Evolutionary conservation across 306 rosid species (phyloP), one percentile per base, ranked within the genome.

Genomic region (Castanea crenata): DNA sequence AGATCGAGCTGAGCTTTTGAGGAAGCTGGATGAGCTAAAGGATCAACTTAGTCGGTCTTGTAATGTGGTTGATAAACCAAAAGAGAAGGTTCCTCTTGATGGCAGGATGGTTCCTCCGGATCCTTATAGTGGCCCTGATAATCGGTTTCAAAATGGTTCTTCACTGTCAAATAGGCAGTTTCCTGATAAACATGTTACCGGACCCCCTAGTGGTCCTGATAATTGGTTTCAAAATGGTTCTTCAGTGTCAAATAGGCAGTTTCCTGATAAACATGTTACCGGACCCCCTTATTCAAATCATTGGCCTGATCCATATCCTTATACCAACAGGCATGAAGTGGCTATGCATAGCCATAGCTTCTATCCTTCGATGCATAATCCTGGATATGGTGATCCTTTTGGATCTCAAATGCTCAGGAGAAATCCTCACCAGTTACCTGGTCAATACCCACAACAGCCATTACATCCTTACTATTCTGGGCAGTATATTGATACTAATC

Each of bases 21-120:
- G 92, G 86, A 96, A 96, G 88, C 85, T 96, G 81, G 94, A 91
- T 69, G 99, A 96, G 83, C 83, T 96, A 62, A 83, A 93, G 81
- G 92, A 78, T 72, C 97, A 96, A 82, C 90, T 96, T 52, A 91
- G 79, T 74, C 88, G 87, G 83, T 93, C 99, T 69, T 85, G 94
- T 78, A 86, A 89, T 83, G 31, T 91, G 61, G 85, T 46, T 77
- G 82, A 79, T 58, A 91, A 84, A 44, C 85, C 92, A 0, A 90
- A 88, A 75, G 97, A 91, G 80, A 90, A 79, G 65, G 81, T 85
- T 65, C 83, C 74, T 23, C 70, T 78, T 44, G 86, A 88, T 61
- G 90, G 81, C 59, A 86, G 83, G 74, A 75, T 69, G 84, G 86
- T 79, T 61, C 91, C 93, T 71, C 90, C 93, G 12, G 89, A 88